A percentile compares a stretch with the other conserved stretches of the same genome.
These are phyloP conservation scores for Oehlia diaphana DNA, from an alignment of 192 early-diverging fungal species.

Conservation along the genomic window DNA sequence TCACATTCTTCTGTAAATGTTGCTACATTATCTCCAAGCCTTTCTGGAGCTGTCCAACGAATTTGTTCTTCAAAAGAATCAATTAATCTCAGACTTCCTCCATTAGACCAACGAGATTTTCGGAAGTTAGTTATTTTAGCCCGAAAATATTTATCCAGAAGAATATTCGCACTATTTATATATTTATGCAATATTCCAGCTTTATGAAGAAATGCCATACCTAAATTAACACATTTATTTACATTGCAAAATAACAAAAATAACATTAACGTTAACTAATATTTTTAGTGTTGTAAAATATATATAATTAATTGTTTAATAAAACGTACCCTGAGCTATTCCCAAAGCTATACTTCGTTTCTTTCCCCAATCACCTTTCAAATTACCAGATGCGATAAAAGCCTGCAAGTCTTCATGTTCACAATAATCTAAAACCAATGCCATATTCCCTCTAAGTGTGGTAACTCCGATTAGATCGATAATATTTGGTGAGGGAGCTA, in stretches of 20 bases:
- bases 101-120: slow-evolving; percentile 19
- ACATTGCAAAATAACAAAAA: no score
- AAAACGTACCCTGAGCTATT: slow-evolving; percentile 16
- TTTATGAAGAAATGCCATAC: slow-evolving; percentile 28
- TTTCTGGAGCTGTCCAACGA: slow-evolving; percentile 32
- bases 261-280: neutral
- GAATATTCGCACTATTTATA: slow-evolving; percentile 26
- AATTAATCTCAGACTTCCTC: neutral
- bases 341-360: slow-evolving; percentile 26
- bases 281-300: neutral
- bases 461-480: slow-evolving; percentile 26
- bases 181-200: slow-evolving; percentile 32
- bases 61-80: slow-evolving; percentile 31
- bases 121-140: slow-evolving; percentile 32
- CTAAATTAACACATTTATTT: neutral
- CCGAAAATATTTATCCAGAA: slow-evolving; percentile 19
- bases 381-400: slow-evolving; percentile 17
- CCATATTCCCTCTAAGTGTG: neutral
- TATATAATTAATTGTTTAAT: neutral
- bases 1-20: slow-evolving; percentile 29
- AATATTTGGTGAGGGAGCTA: slow-evolving; percentile 26
- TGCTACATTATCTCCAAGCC: slow-evolving; percentile 24
- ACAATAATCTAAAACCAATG: slow-evolving; percentile 22
- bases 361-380: slow-evolving; percentile 29
- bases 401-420: slow-evolving; percentile 22